Evolutionary conservation across 805 yeast species (phyloP).

Genomic region (Saccharomycopsis fibuligera): DNA sequence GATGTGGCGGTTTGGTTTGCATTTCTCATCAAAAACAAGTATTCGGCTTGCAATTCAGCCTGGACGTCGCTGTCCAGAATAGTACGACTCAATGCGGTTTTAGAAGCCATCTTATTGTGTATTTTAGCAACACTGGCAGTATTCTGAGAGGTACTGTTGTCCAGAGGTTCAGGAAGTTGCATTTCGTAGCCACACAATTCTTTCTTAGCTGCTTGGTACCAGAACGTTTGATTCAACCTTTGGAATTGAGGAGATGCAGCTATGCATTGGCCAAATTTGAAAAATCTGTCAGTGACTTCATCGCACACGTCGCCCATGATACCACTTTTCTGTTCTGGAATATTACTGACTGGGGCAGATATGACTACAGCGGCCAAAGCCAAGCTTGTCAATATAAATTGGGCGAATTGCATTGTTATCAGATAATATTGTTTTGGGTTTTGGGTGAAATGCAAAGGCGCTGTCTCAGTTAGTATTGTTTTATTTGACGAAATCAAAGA

Average conservation of each 20-base stretch:
- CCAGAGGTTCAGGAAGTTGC: background rate
- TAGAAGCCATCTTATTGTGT: background rate
- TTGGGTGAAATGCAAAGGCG: background rate
- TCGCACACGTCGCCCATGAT: constrained; percentile 15
- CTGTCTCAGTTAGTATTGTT: too few species aligned
- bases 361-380: constrained; percentile 3
- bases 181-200: constrained; percentile 20
- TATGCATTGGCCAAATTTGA: constrained; percentile 18
- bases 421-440: too few species aligned
- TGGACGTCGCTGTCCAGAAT: constrained; percentile 4
- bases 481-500: too few species aligned
- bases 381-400: background rate
- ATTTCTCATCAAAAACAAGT: constrained; percentile 8
- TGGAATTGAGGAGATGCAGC: constrained; percentile 15
- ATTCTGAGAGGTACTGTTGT: background rate
- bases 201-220: constrained; percentile 21
- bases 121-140: background rate
- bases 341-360: constrained; percentile 14
- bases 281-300: constrained; percentile 13
- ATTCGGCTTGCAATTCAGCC: constrained; percentile 13
- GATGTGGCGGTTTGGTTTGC: background rate
- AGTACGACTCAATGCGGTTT: too few species aligned
- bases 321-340: constrained; percentile 3
- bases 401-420: constrained; percentile 11
- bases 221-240: constrained; percentile 16